A percentile compares a stretch with the other conserved stretches of the same genome.
These are phyloP conservation scores for Microdochium bolleyi DNA, from an alignment of 2,329 filamentous ascomycete species.

Conservation along the genomic window DNA sequence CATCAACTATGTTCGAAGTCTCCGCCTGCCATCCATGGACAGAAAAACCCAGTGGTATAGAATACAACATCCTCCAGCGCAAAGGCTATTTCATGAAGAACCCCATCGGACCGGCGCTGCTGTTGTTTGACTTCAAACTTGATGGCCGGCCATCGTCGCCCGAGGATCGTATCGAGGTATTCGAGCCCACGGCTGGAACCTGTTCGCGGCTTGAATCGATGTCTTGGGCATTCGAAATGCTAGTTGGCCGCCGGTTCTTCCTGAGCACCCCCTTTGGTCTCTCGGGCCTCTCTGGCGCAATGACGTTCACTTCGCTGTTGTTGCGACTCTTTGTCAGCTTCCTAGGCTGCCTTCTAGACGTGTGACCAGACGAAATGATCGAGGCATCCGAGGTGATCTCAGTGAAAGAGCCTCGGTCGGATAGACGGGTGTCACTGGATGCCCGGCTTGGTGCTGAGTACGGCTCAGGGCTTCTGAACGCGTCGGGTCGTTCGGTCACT, in stretches of 20 bases:
- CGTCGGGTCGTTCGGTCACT: slow-evolving; percentile 13
- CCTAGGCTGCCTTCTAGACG: slow-evolving; percentile 20
- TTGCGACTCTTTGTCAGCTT: slow-evolving; percentile 33
- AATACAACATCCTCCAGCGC: background rate
- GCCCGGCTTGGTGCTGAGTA: slow-evolving; percentile 14
- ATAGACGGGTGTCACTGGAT: slow-evolving; percentile 24
- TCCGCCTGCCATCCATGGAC: too few relatives aligned
- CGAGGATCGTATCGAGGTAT: slow-evolving; percentile 1
- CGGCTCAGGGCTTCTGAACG: slow-evolving; percentile 10
- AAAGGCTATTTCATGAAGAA: background rate
- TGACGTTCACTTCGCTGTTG: slow-evolving; percentile 19
- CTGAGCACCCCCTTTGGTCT: slow-evolving; percentile 25
- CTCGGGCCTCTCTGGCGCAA: slow-evolving; percentile 20
- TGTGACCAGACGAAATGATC: slow-evolving; percentile 4
- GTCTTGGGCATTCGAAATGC: background rate
- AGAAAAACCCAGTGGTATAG: too few relatives aligned
- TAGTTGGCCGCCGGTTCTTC: slow-evolving; percentile 27
- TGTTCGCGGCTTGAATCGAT: background rate
- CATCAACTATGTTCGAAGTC: too few relatives aligned
- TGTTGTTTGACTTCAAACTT: slow-evolving; percentile 4
- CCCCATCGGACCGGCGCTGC: background rate
- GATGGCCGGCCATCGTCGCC: slow-evolving; percentile 3
- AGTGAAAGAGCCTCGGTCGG: slow-evolving; percentile 16
- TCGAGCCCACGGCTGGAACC: background rate
- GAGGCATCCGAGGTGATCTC: slow-evolving; percentile 8